phyloP scores from a whole-genome alignment of 208 protist genomes.

The Tritrichomonas foetus region DNA sequence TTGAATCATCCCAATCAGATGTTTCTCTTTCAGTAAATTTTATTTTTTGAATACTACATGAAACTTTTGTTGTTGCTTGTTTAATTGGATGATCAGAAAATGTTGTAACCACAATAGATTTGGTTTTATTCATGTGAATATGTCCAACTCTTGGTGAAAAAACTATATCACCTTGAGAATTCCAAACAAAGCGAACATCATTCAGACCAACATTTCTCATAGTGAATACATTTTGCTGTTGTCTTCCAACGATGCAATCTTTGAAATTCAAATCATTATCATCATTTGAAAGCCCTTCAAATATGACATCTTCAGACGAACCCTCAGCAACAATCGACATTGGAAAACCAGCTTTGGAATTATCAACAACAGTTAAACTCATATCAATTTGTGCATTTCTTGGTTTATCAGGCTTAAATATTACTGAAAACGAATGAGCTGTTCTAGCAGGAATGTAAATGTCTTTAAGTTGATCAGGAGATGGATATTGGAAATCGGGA shows the following conservation, averaged over 20 bases:
- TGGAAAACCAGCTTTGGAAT: background rate
- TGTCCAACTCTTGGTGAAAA: background rate
- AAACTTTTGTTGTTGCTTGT: background rate
- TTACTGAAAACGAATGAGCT: background rate
- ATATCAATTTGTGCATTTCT: slow-evolving; percentile 23
- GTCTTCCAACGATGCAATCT: background rate
- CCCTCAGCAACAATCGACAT: background rate
- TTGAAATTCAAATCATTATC: background rate
- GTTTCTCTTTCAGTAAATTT: background rate
- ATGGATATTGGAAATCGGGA: background rate
- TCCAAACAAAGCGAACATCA: background rate
- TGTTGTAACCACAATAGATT: background rate
- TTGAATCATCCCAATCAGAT: slow-evolving; percentile 32
- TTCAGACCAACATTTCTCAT: background rate
- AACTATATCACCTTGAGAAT: background rate
- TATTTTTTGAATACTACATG: background rate
- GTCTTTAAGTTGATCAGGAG: background rate
- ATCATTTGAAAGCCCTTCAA: background rate
- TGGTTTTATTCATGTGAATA: background rate
- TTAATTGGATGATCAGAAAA: background rate
- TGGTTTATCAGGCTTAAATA: background rate
- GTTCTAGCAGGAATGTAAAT: background rate
- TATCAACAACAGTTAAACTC: background rate
- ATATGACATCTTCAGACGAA: background rate
- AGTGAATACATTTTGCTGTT: background rate